Evolutionary conservation across 2,329 filamentous ascomycete genomes (phyloP).

Genomic region (Fusarium penzigii): DNA sequence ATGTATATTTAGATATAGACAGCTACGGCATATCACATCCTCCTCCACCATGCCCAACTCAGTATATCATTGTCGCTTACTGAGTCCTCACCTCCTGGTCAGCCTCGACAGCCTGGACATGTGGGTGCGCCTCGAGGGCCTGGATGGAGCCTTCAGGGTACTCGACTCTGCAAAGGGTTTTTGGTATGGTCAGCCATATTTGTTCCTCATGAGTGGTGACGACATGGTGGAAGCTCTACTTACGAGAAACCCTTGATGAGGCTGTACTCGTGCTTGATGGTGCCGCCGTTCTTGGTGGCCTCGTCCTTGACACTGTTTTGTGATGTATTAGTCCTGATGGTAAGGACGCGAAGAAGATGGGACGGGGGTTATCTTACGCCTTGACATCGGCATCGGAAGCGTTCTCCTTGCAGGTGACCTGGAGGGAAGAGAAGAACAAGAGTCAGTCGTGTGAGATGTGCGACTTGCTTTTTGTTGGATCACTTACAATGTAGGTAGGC

Average conservation of each 20-base stretch:
- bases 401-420: conserved; percentile 81
- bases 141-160: conserved; percentile 68
- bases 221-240: conserved; percentile 35
- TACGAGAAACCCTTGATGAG: conserved; percentile 95
- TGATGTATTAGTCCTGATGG: neutral
- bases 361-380: conserved; percentile 49
- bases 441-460: neutral
- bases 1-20: neutral
- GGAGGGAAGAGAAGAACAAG: conserved; percentile 16
- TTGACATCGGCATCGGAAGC: conserved; percentile 67
- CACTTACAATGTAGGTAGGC: conserved; percentile 58
- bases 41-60: conserved; percentile 8
- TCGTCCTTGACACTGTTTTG: conserved; percentile 71
- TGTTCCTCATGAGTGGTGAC: neutral
- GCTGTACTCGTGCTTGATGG: conserved; percentile 80
- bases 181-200: conserved; percentile 1
- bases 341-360: neutral
- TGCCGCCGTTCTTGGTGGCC: conserved; percentile 74
- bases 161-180: conserved; percentile 58
- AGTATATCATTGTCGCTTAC: conserved; percentile 42
- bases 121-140: conserved; percentile 67
- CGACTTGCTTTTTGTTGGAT: neutral
- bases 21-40: neutral
- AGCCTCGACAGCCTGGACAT: conserved; percentile 73
- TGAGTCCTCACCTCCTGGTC: conserved; percentile 73